phyloP scores from a whole-genome alignment of 1,284 basidiomycete genomes.

The Cryptococcus sp. region DNA sequence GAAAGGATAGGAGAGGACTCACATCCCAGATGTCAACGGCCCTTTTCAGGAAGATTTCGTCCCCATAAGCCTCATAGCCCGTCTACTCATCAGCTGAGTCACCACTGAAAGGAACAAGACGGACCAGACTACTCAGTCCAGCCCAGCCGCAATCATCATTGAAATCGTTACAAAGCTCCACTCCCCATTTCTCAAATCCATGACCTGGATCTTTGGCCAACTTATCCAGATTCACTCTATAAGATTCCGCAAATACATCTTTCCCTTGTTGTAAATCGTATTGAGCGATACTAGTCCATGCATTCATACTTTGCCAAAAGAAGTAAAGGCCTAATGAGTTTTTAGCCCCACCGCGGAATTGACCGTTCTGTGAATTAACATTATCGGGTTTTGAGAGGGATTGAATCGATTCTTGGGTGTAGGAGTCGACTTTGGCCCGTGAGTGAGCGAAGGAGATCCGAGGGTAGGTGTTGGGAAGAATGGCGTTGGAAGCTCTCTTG shows the following conservation, averaged over 20 bases:
- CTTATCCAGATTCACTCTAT: conserved; percentile 4
- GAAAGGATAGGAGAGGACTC: too few species aligned
- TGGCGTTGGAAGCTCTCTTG: not conserved
- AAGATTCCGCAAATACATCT: too few species aligned
- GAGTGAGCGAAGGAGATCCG: conserved; percentile 2
- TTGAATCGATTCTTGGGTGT: not conserved
- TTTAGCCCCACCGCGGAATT: not conserved
- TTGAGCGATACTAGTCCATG: not conserved
- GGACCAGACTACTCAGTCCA: conserved; percentile 3
- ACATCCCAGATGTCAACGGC: conserved; percentile 10
- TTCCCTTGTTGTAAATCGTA: not conserved
- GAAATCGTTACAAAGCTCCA: conserved; percentile 9
- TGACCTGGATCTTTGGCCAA: not conserved
- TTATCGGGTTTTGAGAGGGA: not conserved
- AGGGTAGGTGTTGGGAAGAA: not conserved
- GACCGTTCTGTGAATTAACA: not conserved
- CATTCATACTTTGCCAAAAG: not conserved
- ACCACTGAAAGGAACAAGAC: not conserved
- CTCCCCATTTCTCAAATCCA: not conserved
- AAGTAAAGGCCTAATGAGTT: not conserved
- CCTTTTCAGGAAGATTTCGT: conserved; percentile 10
- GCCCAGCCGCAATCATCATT: conserved; percentile 21
- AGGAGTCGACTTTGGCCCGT: not conserved
- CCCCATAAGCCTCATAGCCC: conserved; percentile 18
- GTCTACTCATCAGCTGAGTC: not conserved